Conservation (phyloP, 768 basidiomycete genomes). For the Termitomyces sp. region DNA sequence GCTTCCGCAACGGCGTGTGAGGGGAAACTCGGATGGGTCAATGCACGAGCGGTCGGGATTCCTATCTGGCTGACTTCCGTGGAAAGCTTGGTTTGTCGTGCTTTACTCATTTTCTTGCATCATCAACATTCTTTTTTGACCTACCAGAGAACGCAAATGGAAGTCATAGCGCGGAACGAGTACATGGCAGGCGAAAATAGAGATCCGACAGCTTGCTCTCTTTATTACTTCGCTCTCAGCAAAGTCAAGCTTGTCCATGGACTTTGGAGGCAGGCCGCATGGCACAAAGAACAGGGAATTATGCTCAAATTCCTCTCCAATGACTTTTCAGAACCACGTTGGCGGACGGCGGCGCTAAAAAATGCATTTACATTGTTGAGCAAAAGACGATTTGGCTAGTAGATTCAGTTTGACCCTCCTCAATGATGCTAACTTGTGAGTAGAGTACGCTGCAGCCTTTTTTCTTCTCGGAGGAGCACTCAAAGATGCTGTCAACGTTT, state of each 20-base stretch:
- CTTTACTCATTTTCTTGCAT: neutral
- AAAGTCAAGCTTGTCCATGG: constrained; percentile 91
- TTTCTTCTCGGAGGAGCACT: constrained; percentile 87
- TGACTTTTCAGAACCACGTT: constrained; percentile 77
- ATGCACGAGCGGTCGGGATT: constrained; percentile 82
- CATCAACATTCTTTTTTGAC: neutral
- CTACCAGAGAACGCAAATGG: constrained; percentile 73
- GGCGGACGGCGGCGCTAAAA: constrained; percentile 92
- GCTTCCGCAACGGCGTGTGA: constrained; percentile 69
- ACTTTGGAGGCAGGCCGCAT: constrained; percentile 91
- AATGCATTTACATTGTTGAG: constrained; percentile 91
- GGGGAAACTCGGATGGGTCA: constrained; percentile 86
- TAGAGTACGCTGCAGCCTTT: constrained; percentile 98
- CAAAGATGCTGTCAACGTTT: constrained; percentile 89
- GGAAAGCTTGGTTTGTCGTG: constrained; percentile 64
- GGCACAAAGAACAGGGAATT: constrained; percentile 82
- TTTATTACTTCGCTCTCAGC: constrained; percentile 93
- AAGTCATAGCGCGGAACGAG: constrained; percentile 85
- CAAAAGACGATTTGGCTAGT: constrained; percentile 87
- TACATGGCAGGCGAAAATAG: constrained; percentile 85
- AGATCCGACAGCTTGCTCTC: constrained; percentile 84
- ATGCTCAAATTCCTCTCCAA: constrained; percentile 94
- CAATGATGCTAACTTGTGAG: neutral
- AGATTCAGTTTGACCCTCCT: neutral
- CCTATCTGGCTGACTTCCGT: constrained; percentile 82